Evolutionary conservation across 495 filamentous ascomycete genomes (phyloP).

Genomic region (Cladorrhinum samala): DNA sequence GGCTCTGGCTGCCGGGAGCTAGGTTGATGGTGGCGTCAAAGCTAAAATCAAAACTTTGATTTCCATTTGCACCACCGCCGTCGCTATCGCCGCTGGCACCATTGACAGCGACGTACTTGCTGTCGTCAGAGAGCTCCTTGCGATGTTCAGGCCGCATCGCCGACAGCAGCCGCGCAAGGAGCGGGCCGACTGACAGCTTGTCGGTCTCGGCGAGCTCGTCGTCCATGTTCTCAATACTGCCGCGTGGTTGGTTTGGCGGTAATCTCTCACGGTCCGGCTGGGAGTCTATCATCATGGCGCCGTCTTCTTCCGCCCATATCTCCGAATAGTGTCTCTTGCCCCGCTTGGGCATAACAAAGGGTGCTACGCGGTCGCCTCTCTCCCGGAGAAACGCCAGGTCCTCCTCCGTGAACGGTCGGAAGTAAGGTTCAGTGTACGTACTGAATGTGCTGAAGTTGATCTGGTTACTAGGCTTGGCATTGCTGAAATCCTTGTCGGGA

Average conservation of each 20-base stretch:
- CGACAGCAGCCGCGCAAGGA: slow-evolving; percentile 76
- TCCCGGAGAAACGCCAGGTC: slow-evolving; percentile 92
- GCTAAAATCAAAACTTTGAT: slow-evolving; percentile 20
- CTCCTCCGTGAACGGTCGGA: slow-evolving; percentile 85
- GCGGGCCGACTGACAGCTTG: slow-evolving; percentile 80
- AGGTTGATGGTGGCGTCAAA: slow-evolving; percentile 8
- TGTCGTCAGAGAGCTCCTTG: slow-evolving; percentile 51
- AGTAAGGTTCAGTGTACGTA: slow-evolving; percentile 82
- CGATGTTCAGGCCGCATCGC: slow-evolving; percentile 79
- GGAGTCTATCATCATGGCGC: slow-evolving; percentile 61
- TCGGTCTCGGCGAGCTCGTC: slow-evolving; percentile 82
- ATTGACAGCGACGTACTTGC: slow-evolving; percentile 46
- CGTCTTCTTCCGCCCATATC: slow-evolving; percentile 90
- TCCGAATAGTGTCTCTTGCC: slow-evolving; percentile 83
- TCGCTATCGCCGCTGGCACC: slow-evolving; percentile 51
- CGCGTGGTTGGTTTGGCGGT: slow-evolving; percentile 73
- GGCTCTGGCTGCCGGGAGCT: slow-evolving; percentile 2
- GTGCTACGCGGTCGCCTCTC: slow-evolving; percentile 71
- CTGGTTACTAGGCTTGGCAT: slow-evolving; percentile 86
- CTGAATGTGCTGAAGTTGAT: slow-evolving; percentile 86
- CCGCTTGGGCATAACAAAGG: slow-evolving; percentile 80
- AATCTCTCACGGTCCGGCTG: slow-evolving; percentile 54
- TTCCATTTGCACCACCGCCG: slow-evolving; percentile 34
- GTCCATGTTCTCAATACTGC: slow-evolving; percentile 75
- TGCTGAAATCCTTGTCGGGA: slow-evolving; percentile 92